Evolutionary conservation across 164 flowering plant species (phyloP).

Genomic region (Chimonanthus salicifolius): DNA sequence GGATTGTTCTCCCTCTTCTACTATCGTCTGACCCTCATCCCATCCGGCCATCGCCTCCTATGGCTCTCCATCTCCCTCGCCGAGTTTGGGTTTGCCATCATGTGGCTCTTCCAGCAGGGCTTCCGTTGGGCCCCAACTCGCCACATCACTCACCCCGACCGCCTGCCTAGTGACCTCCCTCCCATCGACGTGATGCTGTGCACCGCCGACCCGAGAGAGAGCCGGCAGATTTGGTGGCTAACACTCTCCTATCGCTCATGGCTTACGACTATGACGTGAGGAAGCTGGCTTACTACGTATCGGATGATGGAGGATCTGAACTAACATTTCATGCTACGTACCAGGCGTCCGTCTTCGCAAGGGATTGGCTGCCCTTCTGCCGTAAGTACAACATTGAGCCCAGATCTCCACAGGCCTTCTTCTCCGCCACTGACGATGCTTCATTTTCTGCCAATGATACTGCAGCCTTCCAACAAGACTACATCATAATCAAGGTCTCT

Average conservation of each 20-base stretch:
- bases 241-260: constrained; percentile 25
- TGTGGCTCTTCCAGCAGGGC: constrained; percentile 26
- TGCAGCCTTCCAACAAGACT: constrained; percentile 13
- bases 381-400: constrained; percentile 20
- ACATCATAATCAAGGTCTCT: constrained; percentile 14
- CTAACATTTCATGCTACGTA: constrained; percentile 22
- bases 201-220: constrained; percentile 27
- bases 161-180: constrained; percentile 15
- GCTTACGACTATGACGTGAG: constrained; percentile 19
- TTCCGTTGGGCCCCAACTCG: constrained; percentile 30
- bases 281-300: constrained; percentile 21
- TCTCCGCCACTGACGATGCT: constrained; percentile 5
- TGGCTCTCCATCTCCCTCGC: constrained; percentile 20
- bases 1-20: constrained; percentile 20
- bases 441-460: not conserved
- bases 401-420: constrained; percentile 16
- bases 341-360: constrained; percentile 19
- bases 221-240: constrained; percentile 22
- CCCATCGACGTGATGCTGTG: constrained; percentile 22
- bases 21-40: constrained; percentile 20
- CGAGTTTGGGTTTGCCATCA: constrained; percentile 23
- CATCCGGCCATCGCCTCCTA: constrained; percentile 5
- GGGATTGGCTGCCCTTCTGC: constrained; percentile 25
- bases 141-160: constrained; percentile 16
- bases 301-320: constrained; percentile 28